Conservation (phyloP, 371 early-diverging fungal species). For the Rhizopus delemar region DNA sequence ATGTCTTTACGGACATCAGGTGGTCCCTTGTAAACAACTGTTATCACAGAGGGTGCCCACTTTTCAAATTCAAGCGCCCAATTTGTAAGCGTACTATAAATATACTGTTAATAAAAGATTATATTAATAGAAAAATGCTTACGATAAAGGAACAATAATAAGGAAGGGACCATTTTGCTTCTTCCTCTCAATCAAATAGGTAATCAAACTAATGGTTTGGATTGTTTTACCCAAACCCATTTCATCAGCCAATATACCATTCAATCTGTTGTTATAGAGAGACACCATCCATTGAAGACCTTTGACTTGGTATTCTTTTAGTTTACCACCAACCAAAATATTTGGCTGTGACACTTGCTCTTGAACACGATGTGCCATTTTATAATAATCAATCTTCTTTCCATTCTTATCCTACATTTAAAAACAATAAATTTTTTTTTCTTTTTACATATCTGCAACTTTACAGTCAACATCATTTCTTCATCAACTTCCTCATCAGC, state of each 20-base stretch:
- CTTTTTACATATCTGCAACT: neutral
- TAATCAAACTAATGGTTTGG: slow-evolving; percentile 97
- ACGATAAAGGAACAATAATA: slow-evolving; percentile 93
- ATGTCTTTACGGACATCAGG: slow-evolving; percentile 74
- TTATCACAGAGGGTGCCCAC: slow-evolving; percentile 93
- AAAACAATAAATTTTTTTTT: slow-evolving; percentile 34
- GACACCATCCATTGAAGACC: slow-evolving; percentile 99
- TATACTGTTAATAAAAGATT: too few relatives aligned
- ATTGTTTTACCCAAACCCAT: slow-evolving; percentile 98
- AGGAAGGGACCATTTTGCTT: slow-evolving; percentile 91
- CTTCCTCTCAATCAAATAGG: slow-evolving; percentile 91
- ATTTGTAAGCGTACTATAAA: slow-evolving; percentile 81
- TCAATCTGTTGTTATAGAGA: slow-evolving; percentile 92
- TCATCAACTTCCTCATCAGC: slow-evolving; percentile 62
- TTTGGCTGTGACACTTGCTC: slow-evolving; percentile 83
- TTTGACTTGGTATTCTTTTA: slow-evolving; percentile 97
- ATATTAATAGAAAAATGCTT: slow-evolving; percentile 31
- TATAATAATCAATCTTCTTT: slow-evolving; percentile 80
- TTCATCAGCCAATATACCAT: slow-evolving; percentile 99
- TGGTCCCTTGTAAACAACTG: slow-evolving; percentile 89
- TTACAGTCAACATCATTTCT: slow-evolving; percentile 38
- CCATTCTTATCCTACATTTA: slow-evolving; percentile 34
- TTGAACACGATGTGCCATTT: slow-evolving; percentile 81
- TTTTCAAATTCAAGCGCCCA: slow-evolving; percentile 97
- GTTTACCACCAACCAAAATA: slow-evolving; percentile 85